Evolutionary conservation across 2,329 filamentous ascomycete species (phyloP).

Genomic region (Aspergillus carbonarius): DNA sequence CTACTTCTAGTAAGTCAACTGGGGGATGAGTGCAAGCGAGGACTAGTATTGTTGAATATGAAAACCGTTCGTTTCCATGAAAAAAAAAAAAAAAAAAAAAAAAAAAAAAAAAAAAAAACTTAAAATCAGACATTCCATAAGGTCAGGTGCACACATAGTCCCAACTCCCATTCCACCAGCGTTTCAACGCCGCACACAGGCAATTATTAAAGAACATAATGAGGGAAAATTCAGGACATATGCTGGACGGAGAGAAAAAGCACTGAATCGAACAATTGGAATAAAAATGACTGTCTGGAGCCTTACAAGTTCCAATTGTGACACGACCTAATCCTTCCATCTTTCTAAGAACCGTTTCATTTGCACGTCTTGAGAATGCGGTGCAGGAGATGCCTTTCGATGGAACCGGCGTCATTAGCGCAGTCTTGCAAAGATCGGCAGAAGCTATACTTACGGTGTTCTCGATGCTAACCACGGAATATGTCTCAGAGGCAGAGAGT

Average conservation of each 20-base stretch:
- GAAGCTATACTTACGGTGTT: conserved; percentile 54
- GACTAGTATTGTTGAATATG: neutral
- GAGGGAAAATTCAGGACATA: neutral
- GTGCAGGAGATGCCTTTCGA: conserved; percentile 54
- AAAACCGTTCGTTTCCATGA: too few relatives aligned
- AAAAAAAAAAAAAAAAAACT: too few relatives aligned
- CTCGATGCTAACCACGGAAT: conserved; percentile 52
- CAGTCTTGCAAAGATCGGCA: neutral
- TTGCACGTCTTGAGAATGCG: conserved; percentile 48
- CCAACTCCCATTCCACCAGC: neutral
- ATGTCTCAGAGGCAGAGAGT: conserved; percentile 51
- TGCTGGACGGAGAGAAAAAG: neutral
- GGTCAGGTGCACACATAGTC: neutral
- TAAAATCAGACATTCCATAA: neutral
- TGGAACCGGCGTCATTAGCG: conserved; percentile 6
- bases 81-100: too few relatives aligned
- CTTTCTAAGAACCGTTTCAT: conserved; percentile 59
- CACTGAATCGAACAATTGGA: neutral
- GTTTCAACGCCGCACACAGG: neutral
- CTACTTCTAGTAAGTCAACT: neutral
- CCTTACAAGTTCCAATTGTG: neutral
- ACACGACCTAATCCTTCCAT: conserved; percentile 55
- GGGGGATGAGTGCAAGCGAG: too few relatives aligned
- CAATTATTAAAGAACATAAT: neutral
- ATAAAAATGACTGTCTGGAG: neutral